Evolutionary conservation across 805 yeast species (phyloP).

Genomic region (Yarrowia sp.): DNA sequence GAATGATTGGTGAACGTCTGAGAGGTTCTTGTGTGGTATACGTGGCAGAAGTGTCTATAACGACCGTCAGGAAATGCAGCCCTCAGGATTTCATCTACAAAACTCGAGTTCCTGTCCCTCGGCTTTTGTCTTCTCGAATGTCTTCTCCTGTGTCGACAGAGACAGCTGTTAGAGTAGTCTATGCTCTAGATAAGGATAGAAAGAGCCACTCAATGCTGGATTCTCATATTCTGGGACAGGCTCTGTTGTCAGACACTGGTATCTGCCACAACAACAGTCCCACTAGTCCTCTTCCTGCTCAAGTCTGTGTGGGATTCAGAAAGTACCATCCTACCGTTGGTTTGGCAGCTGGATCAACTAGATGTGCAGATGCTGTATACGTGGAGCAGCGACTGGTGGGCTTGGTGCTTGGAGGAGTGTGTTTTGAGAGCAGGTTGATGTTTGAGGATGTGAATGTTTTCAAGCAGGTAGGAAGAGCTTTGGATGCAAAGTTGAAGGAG

Average conservation of each 20-base stretch:
- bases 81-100: constrained; percentile 7
- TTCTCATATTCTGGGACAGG: constrained; percentile 20
- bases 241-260: constrained; percentile 11
- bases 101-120: constrained; percentile 22
- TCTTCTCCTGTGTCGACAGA: constrained; percentile 11
- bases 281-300: constrained; percentile 10
- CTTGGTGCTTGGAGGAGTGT: constrained; percentile 6
- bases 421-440: constrained; percentile 26
- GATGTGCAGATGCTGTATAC: not conserved
- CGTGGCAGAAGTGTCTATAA: constrained; percentile 21
- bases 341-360: constrained; percentile 9
- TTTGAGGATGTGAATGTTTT: constrained; percentile 22
- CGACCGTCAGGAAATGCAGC: constrained; percentile 11
- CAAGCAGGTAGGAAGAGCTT: constrained; percentile 27
- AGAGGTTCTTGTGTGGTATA: constrained; percentile 18
- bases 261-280: constrained; percentile 22
- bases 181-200: constrained; percentile 4
- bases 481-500: constrained; percentile 16
- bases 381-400: constrained; percentile 7
- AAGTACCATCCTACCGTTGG: constrained; percentile 23
- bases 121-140: constrained; percentile 1
- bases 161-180: constrained; percentile 6
- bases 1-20: constrained; percentile 6
- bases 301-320: constrained; percentile 16
- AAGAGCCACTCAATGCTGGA: constrained; percentile 6